phyloP scores from a whole-genome alignment of 106 monocot genomes.

The Narthecium ossifragum region DNA sequence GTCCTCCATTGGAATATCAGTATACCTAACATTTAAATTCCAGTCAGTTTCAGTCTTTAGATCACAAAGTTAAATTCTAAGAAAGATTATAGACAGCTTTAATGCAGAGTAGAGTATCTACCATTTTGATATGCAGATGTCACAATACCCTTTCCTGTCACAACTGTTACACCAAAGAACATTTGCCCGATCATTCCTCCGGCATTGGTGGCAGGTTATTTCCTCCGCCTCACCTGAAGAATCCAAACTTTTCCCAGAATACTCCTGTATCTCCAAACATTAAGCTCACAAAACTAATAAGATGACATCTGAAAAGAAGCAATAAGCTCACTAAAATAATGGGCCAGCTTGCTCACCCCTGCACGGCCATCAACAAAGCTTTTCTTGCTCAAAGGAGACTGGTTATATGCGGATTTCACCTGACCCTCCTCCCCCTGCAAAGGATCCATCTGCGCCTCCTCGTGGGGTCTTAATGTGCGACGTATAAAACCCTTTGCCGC shows the following conservation, averaged over 20 bases:
- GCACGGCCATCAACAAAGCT: slow-evolving; percentile 16
- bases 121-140: slow-evolving; percentile 68
- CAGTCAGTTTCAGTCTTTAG: not conserved
- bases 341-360: slow-evolving; percentile 25
- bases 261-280: slow-evolving; percentile 20
- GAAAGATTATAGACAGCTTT: not conserved
- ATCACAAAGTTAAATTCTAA: not conserved
- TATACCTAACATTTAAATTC: slow-evolving; percentile 33
- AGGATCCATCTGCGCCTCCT: slow-evolving; percentile 15
- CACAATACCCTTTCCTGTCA: slow-evolving; percentile 72
- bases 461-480: not conserved
- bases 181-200: slow-evolving; percentile 37
- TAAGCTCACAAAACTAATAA: not conserved
- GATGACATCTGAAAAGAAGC: no score
- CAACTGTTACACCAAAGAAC: slow-evolving; percentile 71
- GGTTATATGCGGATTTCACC: slow-evolving; percentile 3
- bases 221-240: slow-evolving; percentile 42
- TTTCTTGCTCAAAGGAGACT: slow-evolving; percentile 23
- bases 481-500: slow-evolving; percentile 8
- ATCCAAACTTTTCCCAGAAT: slow-evolving; percentile 43
- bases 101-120: slow-evolving; percentile 14
- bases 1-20: slow-evolving; percentile 73
- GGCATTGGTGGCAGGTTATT: slow-evolving; percentile 82
- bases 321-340: not conserved
- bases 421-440: slow-evolving; percentile 17